Conservation (phyloP, 1,284 basidiomycete genomes). For the Nidula niveotomentosa region DNA sequence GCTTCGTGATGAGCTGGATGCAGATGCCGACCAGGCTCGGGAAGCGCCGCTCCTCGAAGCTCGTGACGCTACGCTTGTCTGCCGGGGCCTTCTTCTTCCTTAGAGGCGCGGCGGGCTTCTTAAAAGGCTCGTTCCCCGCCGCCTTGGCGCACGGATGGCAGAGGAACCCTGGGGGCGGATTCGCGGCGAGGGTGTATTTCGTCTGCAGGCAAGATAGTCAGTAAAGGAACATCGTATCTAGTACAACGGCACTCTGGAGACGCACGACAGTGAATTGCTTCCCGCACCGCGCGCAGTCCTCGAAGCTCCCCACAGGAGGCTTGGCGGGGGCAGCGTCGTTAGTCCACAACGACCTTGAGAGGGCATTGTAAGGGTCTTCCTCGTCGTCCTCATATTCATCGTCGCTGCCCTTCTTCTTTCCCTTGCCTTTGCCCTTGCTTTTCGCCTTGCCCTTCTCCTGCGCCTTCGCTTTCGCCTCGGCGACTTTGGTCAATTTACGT, state of each 20-base stretch:
- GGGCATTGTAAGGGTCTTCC: slow-evolving; percentile 43
- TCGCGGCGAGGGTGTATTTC: slow-evolving; percentile 77
- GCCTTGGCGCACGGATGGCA: slow-evolving; percentile 81
- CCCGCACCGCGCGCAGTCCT: slow-evolving; percentile 80
- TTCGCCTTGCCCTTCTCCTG: slow-evolving; percentile 40
- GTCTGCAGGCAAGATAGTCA: slow-evolving; percentile 48
- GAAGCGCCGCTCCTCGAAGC: slow-evolving; percentile 71
- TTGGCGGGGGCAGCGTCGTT: slow-evolving; percentile 38
- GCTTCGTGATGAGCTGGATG: slow-evolving; percentile 82
- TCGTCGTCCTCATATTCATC: slow-evolving; percentile 45
- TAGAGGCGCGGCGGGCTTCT: slow-evolving; percentile 52
- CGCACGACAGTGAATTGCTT: slow-evolving; percentile 89
- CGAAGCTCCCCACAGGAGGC: slow-evolving; percentile 79
- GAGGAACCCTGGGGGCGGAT: slow-evolving; percentile 70
- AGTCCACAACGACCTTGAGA: slow-evolving; percentile 54
- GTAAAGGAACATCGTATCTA: not conserved
- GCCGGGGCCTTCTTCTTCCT: slow-evolving; percentile 60
- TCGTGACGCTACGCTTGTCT: slow-evolving; percentile 64
- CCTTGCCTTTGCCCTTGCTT: slow-evolving; percentile 33
- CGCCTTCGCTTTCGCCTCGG: slow-evolving; percentile 40
- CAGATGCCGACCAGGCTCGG: slow-evolving; percentile 76
- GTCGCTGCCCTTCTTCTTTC: slow-evolving; percentile 42
- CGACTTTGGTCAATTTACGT: slow-evolving; percentile 30
- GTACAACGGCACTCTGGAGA: not conserved
- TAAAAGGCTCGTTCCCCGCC: slow-evolving; percentile 80